Evolutionary conservation across 345 rosid species (phyloP).

Genomic region (Eucalyptus grandis): DNA sequence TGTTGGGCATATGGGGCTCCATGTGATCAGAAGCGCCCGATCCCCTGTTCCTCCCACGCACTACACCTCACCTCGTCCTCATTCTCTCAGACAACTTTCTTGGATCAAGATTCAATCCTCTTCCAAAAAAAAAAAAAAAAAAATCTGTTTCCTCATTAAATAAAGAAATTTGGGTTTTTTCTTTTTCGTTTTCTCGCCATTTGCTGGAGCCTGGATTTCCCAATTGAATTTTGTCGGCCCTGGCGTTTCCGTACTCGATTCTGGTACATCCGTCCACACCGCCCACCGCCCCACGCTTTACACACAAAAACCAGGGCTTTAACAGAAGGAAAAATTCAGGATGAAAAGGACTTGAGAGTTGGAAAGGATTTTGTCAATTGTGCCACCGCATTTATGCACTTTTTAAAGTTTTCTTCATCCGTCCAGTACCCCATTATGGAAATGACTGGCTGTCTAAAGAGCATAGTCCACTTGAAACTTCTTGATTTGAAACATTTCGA

Average conservation of each 20-base stretch:
- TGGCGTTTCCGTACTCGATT: background rate
- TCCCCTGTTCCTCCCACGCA: background rate
- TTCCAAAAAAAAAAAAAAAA: background rate
- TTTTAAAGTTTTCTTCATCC: background rate
- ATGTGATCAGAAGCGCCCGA: slow-evolving; percentile 6
- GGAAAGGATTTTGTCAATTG: background rate
- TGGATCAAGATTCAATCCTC: background rate
- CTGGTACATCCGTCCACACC: background rate
- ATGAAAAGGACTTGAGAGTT: background rate
- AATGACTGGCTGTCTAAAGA: background rate
- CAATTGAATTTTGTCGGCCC: background rate
- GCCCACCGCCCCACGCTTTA: background rate
- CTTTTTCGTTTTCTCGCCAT: background rate
- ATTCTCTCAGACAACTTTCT: background rate
- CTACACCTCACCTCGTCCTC: background rate
- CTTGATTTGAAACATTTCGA: background rate
- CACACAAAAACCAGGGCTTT: background rate
- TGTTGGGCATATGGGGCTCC: slow-evolving; percentile 18
- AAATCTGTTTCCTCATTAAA: background rate
- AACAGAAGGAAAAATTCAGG: background rate
- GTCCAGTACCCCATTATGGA: background rate
- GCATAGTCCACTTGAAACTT: background rate
- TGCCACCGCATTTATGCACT: background rate
- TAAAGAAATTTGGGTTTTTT: background rate
- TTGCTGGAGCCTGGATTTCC: background rate